Evolutionary conservation across 805 yeast species (phyloP).

Genomic region (Candida chilensis): DNA sequence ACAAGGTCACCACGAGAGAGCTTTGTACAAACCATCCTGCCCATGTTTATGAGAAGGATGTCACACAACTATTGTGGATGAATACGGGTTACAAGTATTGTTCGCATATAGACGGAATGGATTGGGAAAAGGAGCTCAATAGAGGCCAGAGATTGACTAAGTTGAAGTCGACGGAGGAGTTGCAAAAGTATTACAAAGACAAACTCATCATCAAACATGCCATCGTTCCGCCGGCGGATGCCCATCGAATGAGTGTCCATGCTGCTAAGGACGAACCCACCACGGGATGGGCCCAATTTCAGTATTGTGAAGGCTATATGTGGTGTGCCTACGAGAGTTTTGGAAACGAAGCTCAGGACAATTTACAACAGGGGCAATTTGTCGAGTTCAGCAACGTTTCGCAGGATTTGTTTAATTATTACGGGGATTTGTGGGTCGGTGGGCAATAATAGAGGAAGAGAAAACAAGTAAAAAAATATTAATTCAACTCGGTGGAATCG

Average conservation of each 20-base stretch:
- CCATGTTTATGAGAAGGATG: constrained; percentile 23
- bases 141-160: no score
- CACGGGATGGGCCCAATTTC: background rate
- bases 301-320: background rate
- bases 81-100: constrained; percentile 27
- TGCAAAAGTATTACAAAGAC: constrained; percentile 11
- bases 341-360: background rate
- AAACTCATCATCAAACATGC: constrained; percentile 13
- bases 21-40: constrained; percentile 29
- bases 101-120: no score
- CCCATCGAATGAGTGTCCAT: no score
- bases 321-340: background rate
- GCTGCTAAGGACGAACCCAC: background rate
- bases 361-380: background rate
- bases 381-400: background rate
- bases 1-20: no score
- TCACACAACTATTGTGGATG: constrained; percentile 26
- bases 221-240: constrained; percentile 14
- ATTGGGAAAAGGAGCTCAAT: constrained; percentile 10
- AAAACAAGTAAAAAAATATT: no score
- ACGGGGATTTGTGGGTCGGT: background rate
- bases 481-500: no score
- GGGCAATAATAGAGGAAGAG: background rate
- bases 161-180: constrained; percentile 10
- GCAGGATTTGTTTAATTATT: constrained; percentile 5